Evolutionary conservation across 768 basidiomycete species (phyloP), one percentile per base, ranked within the genome.

Genomic region (Pisolithus sp.): DNA sequence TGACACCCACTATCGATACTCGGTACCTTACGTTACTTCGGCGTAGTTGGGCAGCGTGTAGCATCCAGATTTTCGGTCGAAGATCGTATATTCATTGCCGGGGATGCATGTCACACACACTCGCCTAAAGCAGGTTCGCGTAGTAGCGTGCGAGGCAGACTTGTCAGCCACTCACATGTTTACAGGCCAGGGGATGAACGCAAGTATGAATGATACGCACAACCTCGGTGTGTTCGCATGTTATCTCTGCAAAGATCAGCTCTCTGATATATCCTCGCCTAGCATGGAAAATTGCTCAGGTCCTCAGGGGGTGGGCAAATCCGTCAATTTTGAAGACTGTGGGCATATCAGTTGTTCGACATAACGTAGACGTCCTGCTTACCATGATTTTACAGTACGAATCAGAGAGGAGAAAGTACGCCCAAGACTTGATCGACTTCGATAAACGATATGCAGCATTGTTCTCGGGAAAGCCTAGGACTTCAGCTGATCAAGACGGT

Each of bases 211-310:
- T 49, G 80, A 81, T 50, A 65, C 75, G 0, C 79, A 77, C 59
- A 81, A 81, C 57, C 70, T 81, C 13, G 62, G 72, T 75, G 38
- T 21, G 65, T 17, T 13, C 12, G 5, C 34, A 15, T 8, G 21
- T 17, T 12, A 24, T 28, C 15, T n/a, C 6, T 5, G 8, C 38
- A 44, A 50, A 26, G 49, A 9, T 58, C 15, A 24, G 15, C 7
- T 9, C 4, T 47, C 23, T 28, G 34, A 41, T 20, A 4, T 13
- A 17, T 21, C 21, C 1, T 9, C 4, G 10, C 8, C 8, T 17
- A 72, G 77, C 72, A 2, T 82, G 80, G 80, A 81, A 82, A 61
- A 57, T 81, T n/a, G 68, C 68, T 1, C 67, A 71, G 36, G 76
- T 79, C n/a, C 52, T 80, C 7, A 71, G 70, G 0, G 78, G 76